phyloP scores from a whole-genome alignment of 345 rosid species.

The Eucalyptus erythrocorys region DNA sequence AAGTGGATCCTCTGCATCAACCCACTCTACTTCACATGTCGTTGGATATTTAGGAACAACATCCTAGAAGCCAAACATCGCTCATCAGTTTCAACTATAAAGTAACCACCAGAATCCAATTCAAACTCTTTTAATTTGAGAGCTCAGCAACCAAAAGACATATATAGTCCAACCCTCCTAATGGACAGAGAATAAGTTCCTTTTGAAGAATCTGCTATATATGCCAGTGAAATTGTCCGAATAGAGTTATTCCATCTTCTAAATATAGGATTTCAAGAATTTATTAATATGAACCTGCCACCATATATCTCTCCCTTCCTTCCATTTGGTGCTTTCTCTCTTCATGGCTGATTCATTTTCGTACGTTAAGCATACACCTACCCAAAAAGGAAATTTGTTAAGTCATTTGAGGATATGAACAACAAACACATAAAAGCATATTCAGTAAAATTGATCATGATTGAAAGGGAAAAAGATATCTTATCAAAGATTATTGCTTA shows the following conservation, averaged over 20 bases:
- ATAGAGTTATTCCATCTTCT: not conserved
- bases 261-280: not conserved
- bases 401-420: not conserved
- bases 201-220: not conserved
- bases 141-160: not conserved
- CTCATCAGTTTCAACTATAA: not conserved
- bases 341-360: constrained; percentile 62
- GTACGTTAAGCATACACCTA: constrained; percentile 72
- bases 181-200: not conserved
- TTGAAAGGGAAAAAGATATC: not conserved
- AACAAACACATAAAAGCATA: not conserved
- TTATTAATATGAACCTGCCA: constrained; percentile 60
- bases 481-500: not conserved
- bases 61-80: constrained; percentile 35
- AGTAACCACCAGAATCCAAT: not conserved
- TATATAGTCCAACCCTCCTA: not conserved
- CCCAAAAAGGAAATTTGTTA: not conserved
- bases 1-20: constrained; percentile 98
- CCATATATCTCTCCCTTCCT: constrained; percentile 83
- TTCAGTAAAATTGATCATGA: not conserved
- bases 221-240: not conserved
- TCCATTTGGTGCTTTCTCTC: constrained; percentile 78
- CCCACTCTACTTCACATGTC: constrained; percentile 88
- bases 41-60: constrained; percentile 70
- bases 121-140: not conserved